These are phyloP conservation scores for Picea sitchensis DNA, from an alignment of 75 land plant species.

Conservation along the genomic window DNA sequence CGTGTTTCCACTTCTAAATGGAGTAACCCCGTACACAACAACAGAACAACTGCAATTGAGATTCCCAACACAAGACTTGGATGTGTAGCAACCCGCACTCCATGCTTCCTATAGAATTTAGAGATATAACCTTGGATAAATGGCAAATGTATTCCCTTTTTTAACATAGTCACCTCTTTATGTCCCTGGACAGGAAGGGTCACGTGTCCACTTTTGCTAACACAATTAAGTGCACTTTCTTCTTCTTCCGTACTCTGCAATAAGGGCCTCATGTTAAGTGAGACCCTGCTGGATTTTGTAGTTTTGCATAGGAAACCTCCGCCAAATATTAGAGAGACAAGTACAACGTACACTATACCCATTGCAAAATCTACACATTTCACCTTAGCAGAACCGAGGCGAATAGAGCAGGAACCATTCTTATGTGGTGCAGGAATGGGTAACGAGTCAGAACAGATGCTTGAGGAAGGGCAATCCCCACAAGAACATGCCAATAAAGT, in stretches of 20 bases:
- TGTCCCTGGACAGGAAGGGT: conserved; percentile 42
- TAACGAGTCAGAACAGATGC: conserved; percentile 46
- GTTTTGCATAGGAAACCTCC: conserved; percentile 50
- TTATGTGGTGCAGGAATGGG: conserved; percentile 38
- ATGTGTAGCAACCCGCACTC: conserved; percentile 67
- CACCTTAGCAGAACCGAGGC: conserved; percentile 65
- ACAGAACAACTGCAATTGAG: conserved; percentile 46
- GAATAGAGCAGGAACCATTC: conserved; percentile 49
- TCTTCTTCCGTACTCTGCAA: conserved; percentile 24
- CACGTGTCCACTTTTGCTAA: conserved; percentile 25
- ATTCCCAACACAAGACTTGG: conserved; percentile 62
- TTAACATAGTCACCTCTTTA: conserved; percentile 22
- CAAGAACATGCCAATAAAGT: conserved; percentile 89
- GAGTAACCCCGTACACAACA: conserved; percentile 71
- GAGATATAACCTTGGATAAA: conserved; percentile 52
- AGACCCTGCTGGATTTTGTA: conserved; percentile 14
- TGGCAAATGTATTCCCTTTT: conserved; percentile 37
- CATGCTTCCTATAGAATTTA: conserved; percentile 27
- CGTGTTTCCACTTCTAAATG: conserved; percentile 78
- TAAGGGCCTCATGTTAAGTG: conserved; percentile 24
- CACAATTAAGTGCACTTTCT: conserved; percentile 25
- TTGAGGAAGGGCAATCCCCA: conserved; percentile 92
- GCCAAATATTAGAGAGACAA: conserved; percentile 58
- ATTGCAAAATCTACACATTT: conserved; percentile 74
- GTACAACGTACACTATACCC: conserved; percentile 47